Evolutionary conservation across 495 filamentous ascomycete species (phyloP).

Genomic region (Aspergillus nanangensis): DNA sequence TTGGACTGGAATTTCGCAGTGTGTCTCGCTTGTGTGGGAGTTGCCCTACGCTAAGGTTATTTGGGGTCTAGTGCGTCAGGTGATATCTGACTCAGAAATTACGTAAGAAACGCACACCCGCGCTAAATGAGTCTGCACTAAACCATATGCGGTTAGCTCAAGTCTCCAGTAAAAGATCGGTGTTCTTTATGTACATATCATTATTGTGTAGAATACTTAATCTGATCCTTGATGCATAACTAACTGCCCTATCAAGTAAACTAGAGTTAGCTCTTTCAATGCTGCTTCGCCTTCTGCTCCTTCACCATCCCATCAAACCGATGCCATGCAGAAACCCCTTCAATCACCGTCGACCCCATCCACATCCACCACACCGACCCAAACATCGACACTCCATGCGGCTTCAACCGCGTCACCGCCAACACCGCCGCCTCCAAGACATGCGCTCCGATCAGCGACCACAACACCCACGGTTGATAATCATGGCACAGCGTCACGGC

Average conservation of each 20-base stretch:
- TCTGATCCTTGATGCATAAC: no score
- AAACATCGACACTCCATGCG: conserved; percentile 49
- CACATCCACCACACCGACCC: conserved; percentile 59
- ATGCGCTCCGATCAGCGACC: conserved; percentile 49
- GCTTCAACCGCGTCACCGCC: conserved; percentile 44
- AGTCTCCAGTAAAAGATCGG: no score
- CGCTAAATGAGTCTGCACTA: no score
- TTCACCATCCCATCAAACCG: conserved; percentile 54
- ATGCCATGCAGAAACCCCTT: conserved; percentile 50
- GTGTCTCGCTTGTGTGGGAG: conserved; percentile 42
- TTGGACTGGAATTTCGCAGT: conserved; percentile 46
- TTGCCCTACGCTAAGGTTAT: conserved; percentile 34
- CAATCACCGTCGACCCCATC: conserved; percentile 52
- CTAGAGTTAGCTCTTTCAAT: conserved; percentile 21
- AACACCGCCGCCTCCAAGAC: conserved; percentile 47
- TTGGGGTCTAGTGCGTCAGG: conserved; percentile 12
- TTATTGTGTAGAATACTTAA: no score
- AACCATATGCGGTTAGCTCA: no score
- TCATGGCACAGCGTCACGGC: conserved; percentile 48
- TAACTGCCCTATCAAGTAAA: no score
- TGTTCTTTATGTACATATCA: no score
- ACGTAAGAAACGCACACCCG: no score
- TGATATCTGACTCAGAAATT: conserved; percentile 13
- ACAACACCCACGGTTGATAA: conserved; percentile 43
- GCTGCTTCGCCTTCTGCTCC: conserved; percentile 43